These are phyloP conservation scores for Paraconiothyrium brasiliense DNA, from an alignment of 2,329 filamentous ascomycete genomes.

Conservation along the genomic window DNA sequence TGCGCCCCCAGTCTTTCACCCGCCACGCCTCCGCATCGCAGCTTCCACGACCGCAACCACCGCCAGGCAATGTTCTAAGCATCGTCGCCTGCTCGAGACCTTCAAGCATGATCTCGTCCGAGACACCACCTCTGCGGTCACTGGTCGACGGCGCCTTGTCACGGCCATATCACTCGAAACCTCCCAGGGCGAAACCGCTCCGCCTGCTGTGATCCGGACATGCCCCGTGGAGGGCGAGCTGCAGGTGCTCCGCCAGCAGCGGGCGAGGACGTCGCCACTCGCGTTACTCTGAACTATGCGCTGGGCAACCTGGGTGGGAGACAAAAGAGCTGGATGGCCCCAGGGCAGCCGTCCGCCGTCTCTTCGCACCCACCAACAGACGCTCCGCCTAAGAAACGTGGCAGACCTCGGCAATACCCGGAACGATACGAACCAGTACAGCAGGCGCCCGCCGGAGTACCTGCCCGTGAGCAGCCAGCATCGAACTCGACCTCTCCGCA, in stretches of 20 bases:
- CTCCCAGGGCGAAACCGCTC: background rate
- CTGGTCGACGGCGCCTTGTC: conserved; percentile 22
- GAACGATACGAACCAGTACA: conserved; percentile 8
- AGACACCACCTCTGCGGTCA: conserved; percentile 19
- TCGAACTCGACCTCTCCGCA: conserved; percentile 48
- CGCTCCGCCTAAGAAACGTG: conserved; percentile 17
- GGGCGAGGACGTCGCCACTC: conserved; percentile 25
- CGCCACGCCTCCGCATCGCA: background rate
- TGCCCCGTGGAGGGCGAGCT: conserved; percentile 20
- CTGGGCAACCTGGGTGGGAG: conserved; percentile 43
- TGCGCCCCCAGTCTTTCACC: background rate
- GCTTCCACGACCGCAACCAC: background rate
- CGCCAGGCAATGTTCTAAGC: background rate
- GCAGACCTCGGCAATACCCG: conserved; percentile 24
- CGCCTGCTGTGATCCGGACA: conserved; percentile 15
- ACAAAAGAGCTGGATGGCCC: conserved; percentile 46
- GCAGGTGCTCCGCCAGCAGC: conserved; percentile 19
- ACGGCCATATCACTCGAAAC: conserved; percentile 15
- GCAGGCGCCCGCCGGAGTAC: background rate
- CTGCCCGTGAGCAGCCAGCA: conserved; percentile 20
- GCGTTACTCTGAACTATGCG: conserved; percentile 36
- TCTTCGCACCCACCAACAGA: background rate
- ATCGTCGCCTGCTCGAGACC: background rate
- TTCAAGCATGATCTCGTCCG: conserved; percentile 31
- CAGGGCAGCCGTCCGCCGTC: background rate